These are phyloP conservation scores for Komagataella phaffii DNA, from an alignment of 805 yeast species.

Conservation along the genomic window DNA sequence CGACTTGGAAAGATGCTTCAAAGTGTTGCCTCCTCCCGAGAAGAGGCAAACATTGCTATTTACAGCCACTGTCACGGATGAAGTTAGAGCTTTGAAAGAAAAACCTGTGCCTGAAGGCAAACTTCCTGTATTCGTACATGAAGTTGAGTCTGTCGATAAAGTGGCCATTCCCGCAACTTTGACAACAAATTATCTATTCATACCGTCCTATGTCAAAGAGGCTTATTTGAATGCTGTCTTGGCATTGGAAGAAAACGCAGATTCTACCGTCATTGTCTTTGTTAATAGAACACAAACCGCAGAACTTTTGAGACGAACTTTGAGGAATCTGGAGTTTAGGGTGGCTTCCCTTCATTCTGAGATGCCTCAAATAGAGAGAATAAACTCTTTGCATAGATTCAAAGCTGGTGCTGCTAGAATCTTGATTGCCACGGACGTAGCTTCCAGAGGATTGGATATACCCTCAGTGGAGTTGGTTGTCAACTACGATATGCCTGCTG, in stretches of 20 bases:
- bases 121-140: slow-evolving; percentile 54
- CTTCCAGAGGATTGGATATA: slow-evolving; percentile 82
- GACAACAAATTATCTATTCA: slow-evolving; percentile 48
- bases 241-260: slow-evolving; percentile 44
- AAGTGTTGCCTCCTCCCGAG: slow-evolving; percentile 54
- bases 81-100: slow-evolving; percentile 70
- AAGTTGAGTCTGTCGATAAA: slow-evolving; percentile 58
- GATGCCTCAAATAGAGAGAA: slow-evolving; percentile 86
- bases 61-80: slow-evolving; percentile 93
- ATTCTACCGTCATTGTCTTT: slow-evolving; percentile 70
- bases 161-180: slow-evolving; percentile 74
- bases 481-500: slow-evolving; percentile 73
- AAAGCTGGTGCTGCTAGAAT: slow-evolving; percentile 92
- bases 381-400: slow-evolving; percentile 83
- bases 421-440: slow-evolving; percentile 87
- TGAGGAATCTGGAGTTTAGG: slow-evolving; percentile 59
- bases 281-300: slow-evolving; percentile 88
- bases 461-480: slow-evolving; percentile 69
- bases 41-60: slow-evolving; percentile 80
- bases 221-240: slow-evolving; percentile 68
- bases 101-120: slow-evolving; percentile 41
- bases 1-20: slow-evolving; percentile 63
- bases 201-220: slow-evolving; percentile 84
- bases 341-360: slow-evolving; percentile 90
- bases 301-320: slow-evolving; percentile 68